A percentile compares a stretch with the other conserved stretches of the same genome.
Evolutionary conservation across 495 filamentous ascomycete species (phyloP).

Genomic region (Endocarpon pusillum): DNA sequence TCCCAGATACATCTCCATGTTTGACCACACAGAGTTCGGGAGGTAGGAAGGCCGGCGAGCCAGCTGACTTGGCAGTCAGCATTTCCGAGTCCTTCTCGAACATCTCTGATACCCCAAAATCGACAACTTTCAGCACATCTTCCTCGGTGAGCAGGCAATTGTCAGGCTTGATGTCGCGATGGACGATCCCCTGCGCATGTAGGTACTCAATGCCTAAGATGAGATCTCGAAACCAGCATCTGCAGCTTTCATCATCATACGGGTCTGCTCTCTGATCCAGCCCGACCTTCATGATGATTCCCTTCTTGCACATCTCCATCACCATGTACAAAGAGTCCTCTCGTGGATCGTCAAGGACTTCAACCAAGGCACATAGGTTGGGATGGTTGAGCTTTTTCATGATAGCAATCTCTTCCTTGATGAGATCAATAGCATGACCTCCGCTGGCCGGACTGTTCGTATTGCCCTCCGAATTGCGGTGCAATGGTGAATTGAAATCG

Average conservation of each 20-base stretch:
- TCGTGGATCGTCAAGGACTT: conserved; percentile 87
- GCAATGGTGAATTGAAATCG: conserved; percentile 47
- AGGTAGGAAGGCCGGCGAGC: conserved; percentile 86
- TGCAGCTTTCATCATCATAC: conserved; percentile 67
- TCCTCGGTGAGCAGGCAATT: conserved; percentile 83
- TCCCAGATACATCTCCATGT: conserved; percentile 78
- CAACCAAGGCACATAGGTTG: conserved; percentile 82
- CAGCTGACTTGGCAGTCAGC: conserved; percentile 86
- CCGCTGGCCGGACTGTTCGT: conserved; percentile 35
- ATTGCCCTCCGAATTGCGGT: conserved; percentile 31
- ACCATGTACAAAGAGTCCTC: conserved; percentile 98
- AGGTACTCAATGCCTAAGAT: conserved; percentile 93
- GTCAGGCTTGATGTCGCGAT: conserved; percentile 96
- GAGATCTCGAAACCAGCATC: conserved; percentile 87
- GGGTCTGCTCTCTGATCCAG: conserved; percentile 70
- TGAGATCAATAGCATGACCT: conserved; percentile 71
- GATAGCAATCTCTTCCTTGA: conserved; percentile 93
- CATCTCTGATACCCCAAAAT: conserved; percentile 98
- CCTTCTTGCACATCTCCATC: conserved; percentile 96
- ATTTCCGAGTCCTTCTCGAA: conserved; percentile 82
- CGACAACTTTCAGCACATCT: conserved; percentile 87
- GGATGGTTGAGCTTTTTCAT: conserved; percentile 97
- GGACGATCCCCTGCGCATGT: conserved; percentile 86
- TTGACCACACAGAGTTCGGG: conserved; percentile 81
- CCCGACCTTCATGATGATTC: conserved; percentile 91